Percentiles rank a stretch among this genome's conserved stretches.
Conservation (phyloP, 805 yeast species). For the Teunomyces stri region DNA sequence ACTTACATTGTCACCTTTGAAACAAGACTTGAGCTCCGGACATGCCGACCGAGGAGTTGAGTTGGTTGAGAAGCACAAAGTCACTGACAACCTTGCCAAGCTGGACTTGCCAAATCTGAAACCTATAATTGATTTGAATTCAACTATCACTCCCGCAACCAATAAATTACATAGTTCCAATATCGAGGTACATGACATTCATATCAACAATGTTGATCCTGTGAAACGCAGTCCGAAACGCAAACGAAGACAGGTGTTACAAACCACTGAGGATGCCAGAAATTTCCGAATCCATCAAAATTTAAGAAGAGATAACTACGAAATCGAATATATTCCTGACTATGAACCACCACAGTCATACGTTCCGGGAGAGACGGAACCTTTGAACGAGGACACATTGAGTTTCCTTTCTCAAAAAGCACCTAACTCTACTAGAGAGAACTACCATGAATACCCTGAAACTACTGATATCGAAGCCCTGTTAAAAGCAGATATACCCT, state of each 20-base stretch:
- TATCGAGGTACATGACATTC: slow-evolving; percentile 8
- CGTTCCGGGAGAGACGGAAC: slow-evolving; percentile 45
- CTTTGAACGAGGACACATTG: slow-evolving; percentile 28
- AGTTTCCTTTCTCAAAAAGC: slow-evolving; percentile 20
- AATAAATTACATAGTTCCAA: slow-evolving; percentile 20
- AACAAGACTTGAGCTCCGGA: slow-evolving; percentile 1
- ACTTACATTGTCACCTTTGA: neutral
- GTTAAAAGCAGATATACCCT: slow-evolving; percentile 10
- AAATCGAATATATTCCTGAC: slow-evolving; percentile 50
- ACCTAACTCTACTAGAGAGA: slow-evolving; percentile 18
- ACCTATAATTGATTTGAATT: neutral
- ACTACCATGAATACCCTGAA: slow-evolving; percentile 8
- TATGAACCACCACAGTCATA: slow-evolving; percentile 37
- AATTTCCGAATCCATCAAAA: slow-evolving; percentile 1
- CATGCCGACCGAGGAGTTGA: neutral
- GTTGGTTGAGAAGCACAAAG: slow-evolving; percentile 10
- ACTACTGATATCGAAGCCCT: slow-evolving; percentile 13
- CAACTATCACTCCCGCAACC: slow-evolving; percentile 17
- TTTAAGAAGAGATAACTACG: slow-evolving; percentile 17
- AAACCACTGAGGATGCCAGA: neutral
- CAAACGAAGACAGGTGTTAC: neutral
- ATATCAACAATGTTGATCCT: slow-evolving; percentile 26
- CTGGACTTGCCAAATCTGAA: slow-evolving; percentile 1
- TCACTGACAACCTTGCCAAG: slow-evolving; percentile 5
- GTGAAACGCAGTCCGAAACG: slow-evolving; percentile 16